Base-by-base conservation (phyloP, 2,329 filamentous ascomycete genomes). In the Grosmannia serpens region DNA sequence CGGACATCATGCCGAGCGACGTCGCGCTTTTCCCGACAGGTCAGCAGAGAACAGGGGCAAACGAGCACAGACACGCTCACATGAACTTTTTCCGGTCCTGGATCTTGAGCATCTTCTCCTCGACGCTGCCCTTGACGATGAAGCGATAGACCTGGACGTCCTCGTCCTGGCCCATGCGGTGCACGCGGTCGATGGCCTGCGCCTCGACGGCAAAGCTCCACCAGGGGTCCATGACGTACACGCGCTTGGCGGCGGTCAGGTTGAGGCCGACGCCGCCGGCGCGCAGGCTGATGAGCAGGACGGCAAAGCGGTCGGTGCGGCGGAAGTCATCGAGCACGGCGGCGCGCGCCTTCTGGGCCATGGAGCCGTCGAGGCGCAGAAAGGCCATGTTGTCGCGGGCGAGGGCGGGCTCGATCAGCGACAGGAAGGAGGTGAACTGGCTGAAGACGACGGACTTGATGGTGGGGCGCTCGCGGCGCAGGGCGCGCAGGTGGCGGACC, bases 191-290 rank as follows among this genome's bases (percentile, higher is more conserved):
- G 67, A 99, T 97, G 10, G 94, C 94, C 72, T 99, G 94, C 6
- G 91, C 90, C 73, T 99, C 94, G 15, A 97, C 86, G 0, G 94
- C 91, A 71, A 92, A 99, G 68, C 89, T 95, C 94, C 94, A 99
- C 94, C 94, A 99, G 0, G 94, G 94, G 71, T 99, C 94, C 94
- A 99, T 97, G 88, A 99, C 95, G 74, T 87, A 99, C 6, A 99
- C 95, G 57, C 89, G 79, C 63, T 86, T 89, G 7, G 94, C 94
- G 64, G 85, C 86, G 0, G 92, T 97, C 61, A 99, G 73, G 68
- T 99, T 99, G 50, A 99, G 77, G 0, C 94, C 94, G 0, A 99
- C 94, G 27, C 94, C 95, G 5, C 95, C 94, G 0, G 95, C 94
- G 24, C 90, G 82, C 58, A 99, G 76, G 65, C 87, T 92, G 56